Conservation (phyloP, 2,329 filamentous ascomycete species). For the Fusarium sp. region DNA sequence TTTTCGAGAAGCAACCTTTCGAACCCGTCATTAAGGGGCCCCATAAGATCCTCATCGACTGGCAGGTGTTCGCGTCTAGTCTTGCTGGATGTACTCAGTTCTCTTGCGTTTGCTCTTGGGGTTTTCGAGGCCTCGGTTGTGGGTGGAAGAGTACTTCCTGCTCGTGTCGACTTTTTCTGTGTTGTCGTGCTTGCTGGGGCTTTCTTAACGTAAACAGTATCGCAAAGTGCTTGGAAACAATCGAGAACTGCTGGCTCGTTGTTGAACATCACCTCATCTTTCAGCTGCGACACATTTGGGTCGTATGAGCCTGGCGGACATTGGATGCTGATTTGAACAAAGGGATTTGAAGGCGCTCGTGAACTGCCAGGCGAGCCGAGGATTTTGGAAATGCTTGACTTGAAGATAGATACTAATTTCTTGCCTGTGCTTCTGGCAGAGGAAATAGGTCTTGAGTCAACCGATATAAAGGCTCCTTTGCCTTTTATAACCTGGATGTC, state of each 20-base stretch:
- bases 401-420: constrained; percentile 66
- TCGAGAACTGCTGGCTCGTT: constrained; percentile 60
- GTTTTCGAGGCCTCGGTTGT: not conserved
- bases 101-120: not conserved
- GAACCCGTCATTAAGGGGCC: constrained; percentile 20
- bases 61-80: not conserved
- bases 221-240: constrained; percentile 60
- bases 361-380: constrained; percentile 40
- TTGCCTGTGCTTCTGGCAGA: constrained; percentile 66
- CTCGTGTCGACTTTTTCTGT: not conserved
- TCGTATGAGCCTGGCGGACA: constrained; percentile 75
- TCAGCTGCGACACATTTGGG: constrained; percentile 75
- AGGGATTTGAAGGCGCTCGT: constrained; percentile 60
- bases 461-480: constrained; percentile 70
- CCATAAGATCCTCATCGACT: constrained; percentile 20
- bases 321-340: constrained; percentile 71
- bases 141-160: not conserved
- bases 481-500: constrained; percentile 55
- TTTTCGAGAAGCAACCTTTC: constrained; percentile 7
- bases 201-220: constrained; percentile 51
- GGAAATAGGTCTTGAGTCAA: constrained; percentile 75
- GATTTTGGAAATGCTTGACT: constrained; percentile 57
- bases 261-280: constrained; percentile 76
- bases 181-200: not conserved
- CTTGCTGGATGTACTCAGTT: not conserved